These are phyloP conservation scores for Huiozyma sinensis DNA, from an alignment of 805 yeast genomes.

Conservation along the genomic window DNA sequence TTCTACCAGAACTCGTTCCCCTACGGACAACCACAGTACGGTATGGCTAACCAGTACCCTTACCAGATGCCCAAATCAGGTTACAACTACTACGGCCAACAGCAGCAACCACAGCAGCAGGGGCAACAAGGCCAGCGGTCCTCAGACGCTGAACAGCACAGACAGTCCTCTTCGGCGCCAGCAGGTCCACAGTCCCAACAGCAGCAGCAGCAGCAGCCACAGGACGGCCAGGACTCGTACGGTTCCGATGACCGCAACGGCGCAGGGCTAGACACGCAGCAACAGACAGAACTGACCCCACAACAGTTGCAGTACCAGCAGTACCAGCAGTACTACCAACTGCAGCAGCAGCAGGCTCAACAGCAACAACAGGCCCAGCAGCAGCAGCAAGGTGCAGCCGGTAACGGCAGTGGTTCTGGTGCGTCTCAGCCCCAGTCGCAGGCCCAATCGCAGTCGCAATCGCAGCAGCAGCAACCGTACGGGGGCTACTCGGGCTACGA, in stretches of 20 bases:
- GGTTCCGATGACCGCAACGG: neutral
- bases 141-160: conserved; percentile 7
- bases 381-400: conserved; percentile 13
- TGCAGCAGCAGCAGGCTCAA: conserved; percentile 21
- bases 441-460: conserved; percentile 4
- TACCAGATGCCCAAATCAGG: conserved; percentile 14
- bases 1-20: conserved; percentile 30
- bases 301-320: conserved; percentile 27
- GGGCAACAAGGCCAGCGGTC: conserved; percentile 13
- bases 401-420: conserved; percentile 10
- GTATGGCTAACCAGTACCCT: conserved; percentile 10
- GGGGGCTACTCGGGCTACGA: conserved; percentile 27
- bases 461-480: conserved; percentile 19
- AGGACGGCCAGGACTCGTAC: conserved; percentile 2
- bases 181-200: conserved; percentile 13
- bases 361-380: conserved; percentile 21
- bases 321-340: conserved; percentile 27
- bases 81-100: conserved; percentile 16
- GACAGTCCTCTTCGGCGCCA: conserved; percentile 2
- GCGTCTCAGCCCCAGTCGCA: conserved; percentile 11
- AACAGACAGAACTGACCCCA: conserved; percentile 16
- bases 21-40: conserved; percentile 29
- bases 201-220: conserved; percentile 11
- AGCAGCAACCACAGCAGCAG: conserved; percentile 14
- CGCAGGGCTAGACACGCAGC: conserved; percentile 9